phyloP scores from a whole-genome alignment of 225 moss, liverwort and hornwort species.

The Thuidium tamariscinum region DNA sequence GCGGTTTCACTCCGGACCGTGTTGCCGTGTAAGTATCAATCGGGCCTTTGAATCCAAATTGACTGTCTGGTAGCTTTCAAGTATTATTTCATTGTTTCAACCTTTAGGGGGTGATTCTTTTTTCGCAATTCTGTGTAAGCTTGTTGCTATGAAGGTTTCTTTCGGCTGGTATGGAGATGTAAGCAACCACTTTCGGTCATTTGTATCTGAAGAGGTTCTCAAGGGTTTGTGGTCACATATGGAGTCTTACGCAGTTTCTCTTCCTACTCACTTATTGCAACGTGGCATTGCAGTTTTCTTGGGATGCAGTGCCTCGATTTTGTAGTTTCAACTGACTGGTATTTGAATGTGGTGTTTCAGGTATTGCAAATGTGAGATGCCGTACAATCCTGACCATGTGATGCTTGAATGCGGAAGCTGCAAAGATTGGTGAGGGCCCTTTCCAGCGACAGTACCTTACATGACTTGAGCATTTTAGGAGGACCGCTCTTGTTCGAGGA shows the following conservation, averaged over 20 bases:
- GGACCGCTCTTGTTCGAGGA: not conserved
- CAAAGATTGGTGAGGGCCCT: conserved; percentile 63
- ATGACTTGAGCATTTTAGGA: not conserved
- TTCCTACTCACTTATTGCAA: fast-evolving
- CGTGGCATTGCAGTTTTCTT: not conserved
- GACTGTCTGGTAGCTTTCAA: not conserved
- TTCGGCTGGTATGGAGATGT: not conserved
- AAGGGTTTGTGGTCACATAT: no score
- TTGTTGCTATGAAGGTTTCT: not conserved
- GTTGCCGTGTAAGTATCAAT: no score
- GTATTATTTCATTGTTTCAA: fast-evolving
- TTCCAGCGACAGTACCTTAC: not conserved
- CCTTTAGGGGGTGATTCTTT: fast-evolving
- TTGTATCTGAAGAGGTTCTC: not conserved
- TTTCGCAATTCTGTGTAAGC: not conserved
- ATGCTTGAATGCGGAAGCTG: conserved; percentile 79
- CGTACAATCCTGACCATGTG: conserved; percentile 72
- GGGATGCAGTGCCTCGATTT: not conserved
- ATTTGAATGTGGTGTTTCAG: conserved; percentile 9
- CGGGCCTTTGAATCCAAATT: no score
- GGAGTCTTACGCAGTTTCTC: not conserved
- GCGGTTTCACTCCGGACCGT: no score
- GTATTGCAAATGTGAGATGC: conserved; percentile 84
- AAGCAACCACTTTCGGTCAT: no score
- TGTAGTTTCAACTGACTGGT: not conserved